Base-by-base conservation (phyloP, 2,329 filamentous ascomycete genomes). In the Chrysoporthe deuterocubensis region DNA sequence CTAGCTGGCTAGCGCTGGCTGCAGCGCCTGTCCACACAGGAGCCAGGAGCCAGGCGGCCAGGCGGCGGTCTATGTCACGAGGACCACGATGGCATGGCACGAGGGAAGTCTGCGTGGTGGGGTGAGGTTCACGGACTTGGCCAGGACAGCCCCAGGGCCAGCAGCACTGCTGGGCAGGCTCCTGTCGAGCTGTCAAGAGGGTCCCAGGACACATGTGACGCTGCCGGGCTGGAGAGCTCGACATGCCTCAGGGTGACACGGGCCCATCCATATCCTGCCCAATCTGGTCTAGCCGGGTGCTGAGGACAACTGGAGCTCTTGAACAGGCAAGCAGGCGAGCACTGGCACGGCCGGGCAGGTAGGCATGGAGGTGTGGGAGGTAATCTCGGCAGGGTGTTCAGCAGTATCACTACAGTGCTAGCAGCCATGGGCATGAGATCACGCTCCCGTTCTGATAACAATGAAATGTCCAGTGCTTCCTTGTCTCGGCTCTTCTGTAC, bases 401-500 rank as follows among this genome's bases (percentile, higher is more conserved):
- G 50, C 32, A 32, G 50, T 54, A 52, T 26, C 9, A 40, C 9
- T 40, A 9, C 37, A 40, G 37, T 26, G 26, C 26, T 26, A 40
- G 37, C 37, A 40, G 37, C 37, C 37, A 9, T 54, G 3, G 21
- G n/a, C 26, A 54, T 54, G 50, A 54, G 50, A 34, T 54, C 50
- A 34, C 21, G 16, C 5, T 14, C 50, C 21, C 21, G 16, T 16
- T 16, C 21, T 34, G 50, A 54, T 54, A 32, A 34, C 26, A 32
- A 54, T 16, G 26, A 32, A 1, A 43, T 26, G 6, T 26, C 4
- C 57, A 60, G 57, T 59, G 14, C 37, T 42, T 13, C 18, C 57
- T 7, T 60, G 57, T 60, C 57, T 60, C 57, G 57, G 57, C 57
- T 60, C 57, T 60, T 60, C 18, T 43, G 37, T 43, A 18, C 44